Evolutionary conservation across 1,284 basidiomycete species (phyloP).

Genomic region (Irpex sp.): DNA sequence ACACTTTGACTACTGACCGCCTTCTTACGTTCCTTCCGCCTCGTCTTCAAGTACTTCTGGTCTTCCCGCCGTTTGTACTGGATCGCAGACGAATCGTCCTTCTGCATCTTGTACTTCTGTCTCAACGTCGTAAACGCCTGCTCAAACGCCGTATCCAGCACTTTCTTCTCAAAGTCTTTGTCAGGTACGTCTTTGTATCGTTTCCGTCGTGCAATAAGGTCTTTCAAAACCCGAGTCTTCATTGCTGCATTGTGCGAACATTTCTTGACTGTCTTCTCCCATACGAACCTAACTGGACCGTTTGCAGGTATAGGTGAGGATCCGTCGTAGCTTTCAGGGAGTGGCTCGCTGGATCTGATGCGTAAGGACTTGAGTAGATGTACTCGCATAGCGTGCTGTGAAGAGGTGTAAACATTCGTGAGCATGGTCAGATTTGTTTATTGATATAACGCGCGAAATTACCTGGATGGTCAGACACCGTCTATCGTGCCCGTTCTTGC

Average conservation of each 20-base stretch:
- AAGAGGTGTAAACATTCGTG: not conserved
- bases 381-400: constrained; percentile 62
- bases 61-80: constrained; percentile 50
- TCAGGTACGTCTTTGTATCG: constrained; percentile 60
- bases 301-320: constrained; percentile 37
- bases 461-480: constrained; percentile 66
- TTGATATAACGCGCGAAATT: constrained; percentile 16
- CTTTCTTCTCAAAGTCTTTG: constrained; percentile 61
- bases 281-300: constrained; percentile 67
- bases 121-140: constrained; percentile 66
- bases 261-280: constrained; percentile 70
- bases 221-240: constrained; percentile 58
- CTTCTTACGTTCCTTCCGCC: constrained; percentile 58
- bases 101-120: constrained; percentile 60
- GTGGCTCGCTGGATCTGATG: constrained; percentile 46
- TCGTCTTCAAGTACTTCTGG: constrained; percentile 53
- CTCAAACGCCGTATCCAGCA: constrained; percentile 61
- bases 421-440: not conserved
- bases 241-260: constrained; percentile 67
- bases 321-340: constrained; percentile 61
- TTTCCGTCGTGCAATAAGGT: constrained; percentile 46
- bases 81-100: constrained; percentile 40
- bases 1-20: constrained; percentile 36
- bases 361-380: constrained; percentile 60
- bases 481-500: constrained; percentile 56